These are phyloP conservation scores for Trichomonascaceae sp. DNA, from an alignment of 1,139 yeast species.

Conservation along the genomic window DNA sequence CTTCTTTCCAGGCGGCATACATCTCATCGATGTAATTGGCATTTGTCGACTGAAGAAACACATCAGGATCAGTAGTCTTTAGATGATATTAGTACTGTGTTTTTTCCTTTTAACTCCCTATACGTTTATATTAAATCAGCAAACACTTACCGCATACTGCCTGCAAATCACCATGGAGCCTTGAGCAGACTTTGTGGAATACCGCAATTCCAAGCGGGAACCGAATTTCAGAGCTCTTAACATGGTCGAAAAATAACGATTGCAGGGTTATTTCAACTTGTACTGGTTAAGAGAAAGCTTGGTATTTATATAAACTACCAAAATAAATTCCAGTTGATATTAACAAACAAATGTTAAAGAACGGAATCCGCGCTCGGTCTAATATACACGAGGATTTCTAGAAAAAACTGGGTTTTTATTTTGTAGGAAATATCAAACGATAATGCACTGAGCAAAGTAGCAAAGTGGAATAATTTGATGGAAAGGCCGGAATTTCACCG, in stretches of 20 bases:
- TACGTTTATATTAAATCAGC: background rate
- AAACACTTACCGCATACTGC: slow-evolving; percentile 19
- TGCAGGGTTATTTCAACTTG: background rate
- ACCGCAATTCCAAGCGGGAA: slow-evolving; percentile 12
- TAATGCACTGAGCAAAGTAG: background rate
- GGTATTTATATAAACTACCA: background rate
- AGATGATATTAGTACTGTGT: background rate
- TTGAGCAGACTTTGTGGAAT: slow-evolving; percentile 12
- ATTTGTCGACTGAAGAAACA: slow-evolving; percentile 76
- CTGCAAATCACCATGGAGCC: slow-evolving; percentile 12
- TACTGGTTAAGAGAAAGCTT: background rate
- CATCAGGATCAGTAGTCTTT: slow-evolving; percentile 41
- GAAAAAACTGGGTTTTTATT: background rate
- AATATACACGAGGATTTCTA: background rate
- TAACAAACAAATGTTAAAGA: background rate
- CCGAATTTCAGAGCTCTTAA: slow-evolving; percentile 19
- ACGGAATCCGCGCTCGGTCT: background rate
- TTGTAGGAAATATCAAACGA: background rate
- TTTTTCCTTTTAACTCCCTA: too few relatives aligned
- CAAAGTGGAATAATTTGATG: background rate
- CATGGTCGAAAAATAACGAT: slow-evolving; percentile 12
- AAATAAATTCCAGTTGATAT: background rate
- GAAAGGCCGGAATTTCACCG: background rate
- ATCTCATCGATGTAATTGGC: slow-evolving; percentile 95
- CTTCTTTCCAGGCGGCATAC: slow-evolving; percentile 91